Percentiles rank a stretch among this genome's conserved stretches.
These are phyloP conservation scores for Penicillium canescens DNA, from an alignment of 495 filamentous ascomycete genomes.

Conservation along the genomic window DNA sequence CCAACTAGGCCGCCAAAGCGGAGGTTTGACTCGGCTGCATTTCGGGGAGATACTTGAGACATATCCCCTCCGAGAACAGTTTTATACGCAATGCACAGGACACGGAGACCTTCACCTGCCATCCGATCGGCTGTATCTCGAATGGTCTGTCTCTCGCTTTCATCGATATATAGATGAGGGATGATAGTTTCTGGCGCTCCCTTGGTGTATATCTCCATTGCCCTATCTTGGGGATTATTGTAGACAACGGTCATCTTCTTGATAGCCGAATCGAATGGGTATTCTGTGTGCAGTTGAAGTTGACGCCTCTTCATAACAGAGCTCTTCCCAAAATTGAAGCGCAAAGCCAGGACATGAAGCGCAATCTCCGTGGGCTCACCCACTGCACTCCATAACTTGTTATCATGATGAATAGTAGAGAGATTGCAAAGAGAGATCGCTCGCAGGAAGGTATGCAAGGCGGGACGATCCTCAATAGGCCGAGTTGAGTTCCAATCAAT, in stretches of 20 bases:
- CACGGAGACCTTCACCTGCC: constrained; percentile 76
- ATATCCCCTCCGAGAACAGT: constrained; percentile 21
- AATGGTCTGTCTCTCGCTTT: constrained; percentile 53
- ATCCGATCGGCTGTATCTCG: constrained; percentile 60
- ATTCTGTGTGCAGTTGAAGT: constrained; percentile 70
- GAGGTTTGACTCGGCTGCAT: constrained; percentile 53
- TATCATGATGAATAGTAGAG: constrained; percentile 61
- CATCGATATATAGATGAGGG: constrained; percentile 53
- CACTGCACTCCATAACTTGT: constrained; percentile 62
- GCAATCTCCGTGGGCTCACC: constrained; percentile 87
- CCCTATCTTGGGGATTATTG: constrained; percentile 19
- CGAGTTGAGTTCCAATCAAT: constrained; percentile 27
- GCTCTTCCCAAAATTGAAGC: constrained; percentile 64
- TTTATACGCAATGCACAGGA: constrained; percentile 72
- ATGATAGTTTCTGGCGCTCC: constrained; percentile 66
- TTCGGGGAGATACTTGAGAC: constrained; percentile 31
- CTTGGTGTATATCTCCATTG: constrained; percentile 63
- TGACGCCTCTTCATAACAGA: constrained; percentile 50
- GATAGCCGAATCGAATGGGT: constrained; percentile 78
- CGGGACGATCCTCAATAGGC: constrained; percentile 25
- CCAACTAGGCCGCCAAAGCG: constrained; percentile 60
- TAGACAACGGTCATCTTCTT: constrained; percentile 86
- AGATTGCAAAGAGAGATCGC: constrained; percentile 80
- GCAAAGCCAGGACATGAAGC: constrained; percentile 73
- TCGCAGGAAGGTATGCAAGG: constrained; percentile 63